Conservation (phyloP, 768 basidiomycete genomes). For the Rhodotorula toruloides region DNA sequence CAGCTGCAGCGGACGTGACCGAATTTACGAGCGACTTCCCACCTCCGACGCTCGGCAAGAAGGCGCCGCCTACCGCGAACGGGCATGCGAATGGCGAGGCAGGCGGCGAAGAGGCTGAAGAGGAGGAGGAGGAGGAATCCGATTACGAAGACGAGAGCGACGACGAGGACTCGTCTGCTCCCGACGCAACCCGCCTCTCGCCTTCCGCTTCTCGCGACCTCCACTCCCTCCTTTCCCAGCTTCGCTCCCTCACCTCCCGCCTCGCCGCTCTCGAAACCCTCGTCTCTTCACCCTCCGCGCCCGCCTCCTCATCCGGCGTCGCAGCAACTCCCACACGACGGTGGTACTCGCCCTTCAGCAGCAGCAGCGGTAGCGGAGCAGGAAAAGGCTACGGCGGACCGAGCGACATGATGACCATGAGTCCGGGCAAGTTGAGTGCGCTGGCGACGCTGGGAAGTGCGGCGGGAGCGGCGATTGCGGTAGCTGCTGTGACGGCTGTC, state of each 20-base stretch:
- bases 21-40: constrained; percentile 26
- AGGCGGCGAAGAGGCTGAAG: not conserved
- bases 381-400: too few species aligned
- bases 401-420: not conserved
- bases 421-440: not conserved
- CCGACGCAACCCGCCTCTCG: not conserved
- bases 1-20: constrained; percentile 7
- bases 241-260: constrained; percentile 20
- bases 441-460: constrained; percentile 9
- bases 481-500: constrained; percentile 13
- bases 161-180: not conserved
- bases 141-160: not conserved
- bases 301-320: not conserved
- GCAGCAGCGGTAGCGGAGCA: not conserved
- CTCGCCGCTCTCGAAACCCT: constrained; percentile 29
- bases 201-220: constrained; percentile 28
- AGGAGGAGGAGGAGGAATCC: not conserved
- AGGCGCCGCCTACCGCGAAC: not conserved
- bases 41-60: constrained; percentile 32
- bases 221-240: constrained; percentile 24
- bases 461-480: constrained; percentile 11
- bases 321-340: not conserved
- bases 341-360: not conserved
- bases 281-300: not conserved
- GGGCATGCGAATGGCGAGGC: not conserved